phyloP scores from a whole-genome alignment of 768 basidiomycete genomes.

The Rhodosporidiobolus sp. region DNA sequence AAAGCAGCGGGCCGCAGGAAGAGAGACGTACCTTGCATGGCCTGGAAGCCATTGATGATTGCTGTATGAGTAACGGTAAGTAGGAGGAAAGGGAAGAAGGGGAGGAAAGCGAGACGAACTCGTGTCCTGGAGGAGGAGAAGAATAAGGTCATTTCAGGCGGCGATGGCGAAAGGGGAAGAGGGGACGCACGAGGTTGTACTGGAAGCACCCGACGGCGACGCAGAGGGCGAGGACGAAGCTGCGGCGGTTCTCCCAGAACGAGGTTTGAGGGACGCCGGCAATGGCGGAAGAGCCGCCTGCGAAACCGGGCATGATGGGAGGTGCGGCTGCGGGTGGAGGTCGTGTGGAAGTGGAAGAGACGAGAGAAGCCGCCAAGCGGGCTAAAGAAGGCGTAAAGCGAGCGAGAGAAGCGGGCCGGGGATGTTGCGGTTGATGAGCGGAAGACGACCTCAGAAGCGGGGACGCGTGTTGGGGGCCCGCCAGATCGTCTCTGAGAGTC shows the following conservation, averaged over 20 bases:
- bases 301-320: not conserved
- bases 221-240: conserved; percentile 25
- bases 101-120: not conserved
- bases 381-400: too few species aligned
- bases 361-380: not conserved
- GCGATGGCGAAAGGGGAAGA: not conserved
- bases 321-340: not conserved
- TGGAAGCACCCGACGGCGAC: conserved; percentile 37
- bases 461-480: too few species aligned
- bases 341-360: not conserved
- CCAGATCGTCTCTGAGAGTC: too few species aligned
- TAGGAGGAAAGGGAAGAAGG: too few species aligned
- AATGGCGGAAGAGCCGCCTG: not conserved
- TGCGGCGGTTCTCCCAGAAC: conserved; percentile 15
- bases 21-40: conserved; percentile 31
- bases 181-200: conserved; percentile 25
- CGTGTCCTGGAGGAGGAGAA: not conserved
- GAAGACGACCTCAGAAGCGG: too few species aligned
- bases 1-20: too few species aligned
- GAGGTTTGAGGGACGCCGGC: conserved; percentile 13
- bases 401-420: too few species aligned
- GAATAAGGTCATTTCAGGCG: not conserved
- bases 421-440: too few species aligned
- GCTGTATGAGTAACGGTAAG: not conserved
- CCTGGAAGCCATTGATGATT: conserved; percentile 41